Percentiles rank a stretch among this genome's conserved stretches.
Evolutionary conservation across 2,329 filamentous ascomycete genomes (phyloP).

Genomic region (Dothistroma pini): DNA sequence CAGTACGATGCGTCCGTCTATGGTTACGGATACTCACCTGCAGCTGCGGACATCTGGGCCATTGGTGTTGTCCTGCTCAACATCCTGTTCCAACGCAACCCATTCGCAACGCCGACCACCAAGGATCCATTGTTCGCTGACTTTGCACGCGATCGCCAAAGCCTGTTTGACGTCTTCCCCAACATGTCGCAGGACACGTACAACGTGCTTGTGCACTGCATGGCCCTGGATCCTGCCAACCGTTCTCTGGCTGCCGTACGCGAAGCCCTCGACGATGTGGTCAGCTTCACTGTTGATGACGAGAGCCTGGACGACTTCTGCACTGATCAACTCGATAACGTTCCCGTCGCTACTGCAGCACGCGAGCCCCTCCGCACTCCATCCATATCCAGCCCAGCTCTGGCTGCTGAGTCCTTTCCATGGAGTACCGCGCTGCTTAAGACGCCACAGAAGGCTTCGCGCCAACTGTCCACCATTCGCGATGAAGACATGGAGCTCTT

Average conservation of each 20-base stretch:
- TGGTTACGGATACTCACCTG: conserved; percentile 75
- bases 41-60: conserved; percentile 93
- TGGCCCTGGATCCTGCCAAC: conserved; percentile 87
- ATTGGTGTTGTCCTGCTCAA: conserved; percentile 96
- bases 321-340: conserved; percentile 67
- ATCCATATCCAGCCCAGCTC: conserved; percentile 81
- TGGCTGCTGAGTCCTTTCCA: conserved; percentile 80
- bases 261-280: conserved; percentile 70
- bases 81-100: conserved; percentile 93
- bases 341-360: conserved; percentile 72
- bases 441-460: conserved; percentile 64
- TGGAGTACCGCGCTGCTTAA: conserved; percentile 90
- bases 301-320: conserved; percentile 93
- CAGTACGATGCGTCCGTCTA: conserved; percentile 86
- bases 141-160: conserved; percentile 89
- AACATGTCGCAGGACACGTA: conserved; percentile 99
- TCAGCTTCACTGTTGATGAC: conserved; percentile 91
- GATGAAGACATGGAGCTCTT: conserved; percentile 83
- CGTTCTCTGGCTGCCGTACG: conserved; percentile 76
- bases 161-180: conserved; percentile 95
- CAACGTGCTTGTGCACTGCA: conserved; percentile 83
- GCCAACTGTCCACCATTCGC: conserved; percentile 82
- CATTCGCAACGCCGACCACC: conserved; percentile 85
- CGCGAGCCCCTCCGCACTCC: conserved; percentile 94
- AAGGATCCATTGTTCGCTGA: conserved; percentile 92